phyloP scores from a whole-genome alignment of 805 yeast genomes.

The Kodamaea kaohsiungensis region DNA sequence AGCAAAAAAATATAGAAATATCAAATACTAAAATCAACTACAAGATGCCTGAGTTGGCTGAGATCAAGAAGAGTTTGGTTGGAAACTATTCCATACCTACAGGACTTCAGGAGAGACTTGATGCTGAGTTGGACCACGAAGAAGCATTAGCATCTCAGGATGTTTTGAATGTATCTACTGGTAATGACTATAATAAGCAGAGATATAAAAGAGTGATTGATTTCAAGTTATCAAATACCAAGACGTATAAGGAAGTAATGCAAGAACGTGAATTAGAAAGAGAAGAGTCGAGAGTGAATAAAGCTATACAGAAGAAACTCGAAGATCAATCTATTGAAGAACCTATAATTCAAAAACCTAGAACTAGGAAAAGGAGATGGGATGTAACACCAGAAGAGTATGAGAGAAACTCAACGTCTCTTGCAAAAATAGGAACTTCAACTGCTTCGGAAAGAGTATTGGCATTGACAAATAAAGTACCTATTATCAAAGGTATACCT shows the following conservation, averaged over 20 bases:
- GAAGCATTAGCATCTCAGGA: conserved; percentile 17
- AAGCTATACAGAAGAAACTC: conserved; percentile 21
- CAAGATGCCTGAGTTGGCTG: conserved; percentile 1
- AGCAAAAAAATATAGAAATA: not conserved
- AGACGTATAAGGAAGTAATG: conserved; percentile 45
- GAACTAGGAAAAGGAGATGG: conserved; percentile 42
- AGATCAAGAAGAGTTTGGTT: conserved; percentile 18
- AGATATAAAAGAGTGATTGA: conserved; percentile 26
- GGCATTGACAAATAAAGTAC: conserved; percentile 19
- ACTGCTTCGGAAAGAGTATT: conserved; percentile 21
- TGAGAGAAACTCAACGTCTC: conserved; percentile 12
- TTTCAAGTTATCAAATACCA: conserved; percentile 15
- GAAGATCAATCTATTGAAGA: conserved; percentile 16
- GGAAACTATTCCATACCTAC: conserved; percentile 35
- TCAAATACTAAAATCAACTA: not conserved
- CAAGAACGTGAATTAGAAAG: conserved; percentile 41
- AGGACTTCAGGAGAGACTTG: conserved; percentile 27
- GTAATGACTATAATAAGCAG: conserved; percentile 31
- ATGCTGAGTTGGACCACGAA: conserved; percentile 21
- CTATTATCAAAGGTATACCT: conserved; percentile 30
- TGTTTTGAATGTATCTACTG: conserved; percentile 14
- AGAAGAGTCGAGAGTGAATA: conserved; percentile 31
- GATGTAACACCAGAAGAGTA: conserved; percentile 44
- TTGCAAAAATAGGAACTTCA: not conserved
- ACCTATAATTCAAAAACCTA: conserved; percentile 13